Base-by-base conservation (phyloP, 2,329 filamentous ascomycete genomes). In the Xylariaceae sp. region DNA sequence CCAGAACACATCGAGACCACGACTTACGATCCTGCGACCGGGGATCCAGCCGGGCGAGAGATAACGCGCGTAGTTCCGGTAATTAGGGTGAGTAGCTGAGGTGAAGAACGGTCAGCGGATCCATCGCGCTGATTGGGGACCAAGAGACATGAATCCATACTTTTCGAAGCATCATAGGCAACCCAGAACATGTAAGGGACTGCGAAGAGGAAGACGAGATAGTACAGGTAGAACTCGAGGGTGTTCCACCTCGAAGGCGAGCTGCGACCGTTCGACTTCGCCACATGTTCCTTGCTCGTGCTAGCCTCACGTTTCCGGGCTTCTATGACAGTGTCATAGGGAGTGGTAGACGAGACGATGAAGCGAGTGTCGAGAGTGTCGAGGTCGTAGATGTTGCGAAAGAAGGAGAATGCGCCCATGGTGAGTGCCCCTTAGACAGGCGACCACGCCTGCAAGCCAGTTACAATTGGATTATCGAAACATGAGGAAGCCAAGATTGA, bases 121-220 rank as follows among this genome's bases (percentile, higher is more conserved):
- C 41, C 41, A 13, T 10, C 48, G 39, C 13, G 17, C 41, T 1
- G 6, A 47, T 41, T 1, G 18, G 4, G n/a, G 2, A 34, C 9
- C 8, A 10, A 23, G 18, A 18, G 50, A 11, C 18, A 17, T n/a
- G 2, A 8, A 47, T 6, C 44, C 80, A 59, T 75, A 92, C 92
- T 82, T 75, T 87, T 83, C 23, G 94, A 99, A 51, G 96, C 91
- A 75, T 90, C 84, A 66, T 92, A 89, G 8, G 88, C 87, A n/a
- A 88, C 80, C 79, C 91, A 96, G 75, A 96, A 91, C 92, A 99
- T 99, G 68, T 86, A 82, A 7, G 91, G 90, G 30, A 97, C 80
- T 57, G 79, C 80, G 4, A 83, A 71, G 35, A 81, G 62, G 67
- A 97, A 83, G 65, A 90, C 75, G 17, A 88, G 52, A 66, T 87